A percentile compares a stretch with the other conserved stretches of the same genome.
Conservation (phyloP, 305 asterid species). For the Solanum chacoense region DNA sequence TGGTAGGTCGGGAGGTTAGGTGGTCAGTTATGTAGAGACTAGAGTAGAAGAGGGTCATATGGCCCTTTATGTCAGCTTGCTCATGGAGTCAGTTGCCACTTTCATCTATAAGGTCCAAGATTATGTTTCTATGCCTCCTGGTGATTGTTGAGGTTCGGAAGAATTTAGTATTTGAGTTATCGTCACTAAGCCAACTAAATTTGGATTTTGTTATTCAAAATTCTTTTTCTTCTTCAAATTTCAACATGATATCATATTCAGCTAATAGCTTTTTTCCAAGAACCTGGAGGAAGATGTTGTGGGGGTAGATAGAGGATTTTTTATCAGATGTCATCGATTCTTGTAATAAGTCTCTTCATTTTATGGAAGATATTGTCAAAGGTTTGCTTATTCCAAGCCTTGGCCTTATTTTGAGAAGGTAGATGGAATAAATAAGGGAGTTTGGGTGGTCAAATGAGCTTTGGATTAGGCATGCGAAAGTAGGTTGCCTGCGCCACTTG, state of each 20-base stretch:
- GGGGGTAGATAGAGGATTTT: not conserved
- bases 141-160: not conserved
- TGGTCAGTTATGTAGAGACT: not conserved
- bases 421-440: not conserved
- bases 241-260: not conserved
- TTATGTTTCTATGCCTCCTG: not conserved
- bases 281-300: not conserved
- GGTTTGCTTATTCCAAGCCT: not conserved
- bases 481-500: not conserved
- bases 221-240: not conserved
- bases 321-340: not conserved
- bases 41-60: not conserved
- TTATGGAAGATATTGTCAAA: not conserved
- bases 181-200: not conserved
- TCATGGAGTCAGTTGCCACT: not conserved
- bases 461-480: not conserved
- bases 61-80: not conserved
- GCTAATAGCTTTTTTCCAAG: not conserved
- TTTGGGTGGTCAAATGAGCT: not conserved
- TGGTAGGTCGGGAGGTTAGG: not conserved
- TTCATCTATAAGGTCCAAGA: not conserved
- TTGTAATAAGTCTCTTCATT: not conserved
- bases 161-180: not conserved
- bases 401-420: not conserved
- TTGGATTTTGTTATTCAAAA: not conserved